A percentile compares a stretch with the other conserved stretches of the same genome.
These are phyloP conservation scores for Protomyces lactucae-debilis DNA, from an alignment of 1,139 yeast genomes.

Conservation along the genomic window DNA sequence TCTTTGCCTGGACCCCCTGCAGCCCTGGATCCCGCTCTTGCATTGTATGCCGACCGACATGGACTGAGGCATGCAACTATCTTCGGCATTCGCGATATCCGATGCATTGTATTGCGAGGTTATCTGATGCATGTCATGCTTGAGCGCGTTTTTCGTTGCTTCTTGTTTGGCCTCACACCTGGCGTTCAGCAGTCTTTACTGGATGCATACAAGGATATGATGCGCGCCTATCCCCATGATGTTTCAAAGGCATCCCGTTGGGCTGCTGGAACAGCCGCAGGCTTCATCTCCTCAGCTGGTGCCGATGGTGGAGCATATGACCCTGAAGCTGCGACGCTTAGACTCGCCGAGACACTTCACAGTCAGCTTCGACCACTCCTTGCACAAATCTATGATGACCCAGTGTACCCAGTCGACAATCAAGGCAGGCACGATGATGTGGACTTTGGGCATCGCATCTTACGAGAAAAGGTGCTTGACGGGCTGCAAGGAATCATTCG, in stretches of 20 bases:
- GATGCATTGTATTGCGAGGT: constrained; percentile 24
- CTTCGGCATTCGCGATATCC: constrained; percentile 23
- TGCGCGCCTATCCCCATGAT: constrained; percentile 5
- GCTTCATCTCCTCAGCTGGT: background rate
- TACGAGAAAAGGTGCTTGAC: background rate
- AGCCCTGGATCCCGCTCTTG: constrained; percentile 3
- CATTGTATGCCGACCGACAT: constrained; percentile 5
- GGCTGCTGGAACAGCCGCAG: constrained; percentile 14
- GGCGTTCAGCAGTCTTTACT: background rate
- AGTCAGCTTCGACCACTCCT: background rate
- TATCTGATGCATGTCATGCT: constrained; percentile 18
- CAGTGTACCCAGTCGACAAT: background rate
- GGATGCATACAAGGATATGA: constrained; percentile 14
- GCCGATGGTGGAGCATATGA: background rate
- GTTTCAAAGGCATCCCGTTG: constrained; percentile 5
- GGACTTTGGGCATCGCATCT: background rate
- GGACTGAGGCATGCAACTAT: constrained; percentile 3
- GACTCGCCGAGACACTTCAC: background rate
- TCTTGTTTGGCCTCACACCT: constrained; percentile 9
- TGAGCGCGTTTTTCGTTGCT: constrained; percentile 17
- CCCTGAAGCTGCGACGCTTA: background rate
- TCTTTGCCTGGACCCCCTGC: background rate
- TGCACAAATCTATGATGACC: constrained; percentile 1
- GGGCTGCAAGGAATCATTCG: constrained; percentile 4
- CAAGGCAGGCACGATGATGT: constrained; percentile 4